Evolutionary conservation across 176 grass and related monocot genomes (phyloP), one percentile per base, ranked within the genome.

Genomic region (Oryza meyeriana): DNA sequence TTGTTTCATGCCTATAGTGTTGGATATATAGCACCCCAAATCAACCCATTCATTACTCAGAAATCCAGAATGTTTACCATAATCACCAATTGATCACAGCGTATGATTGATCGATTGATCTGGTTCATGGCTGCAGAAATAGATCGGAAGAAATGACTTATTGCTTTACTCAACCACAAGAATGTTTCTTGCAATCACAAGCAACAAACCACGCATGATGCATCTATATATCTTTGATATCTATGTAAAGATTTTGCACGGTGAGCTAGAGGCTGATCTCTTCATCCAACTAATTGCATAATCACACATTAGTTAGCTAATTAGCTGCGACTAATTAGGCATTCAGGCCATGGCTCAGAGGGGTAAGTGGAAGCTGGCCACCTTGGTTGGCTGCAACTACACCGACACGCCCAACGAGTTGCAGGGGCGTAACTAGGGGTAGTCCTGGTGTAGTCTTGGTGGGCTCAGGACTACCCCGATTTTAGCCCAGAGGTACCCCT

Each of bases 371-470:
- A 89, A 80, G 84, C 52, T 94, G 17, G 94, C 92, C 2, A 89
- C 84, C 8, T 63, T 97, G 88, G 94, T 97, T 1, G 92, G 92
- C 22, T 94, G 94, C 92, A 97, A 94, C 83, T 97, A 97, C 83
- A 74, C 42, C 10, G 88, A 88, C 63, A 92, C 85, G 26, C 59
- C 11, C 16, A 20, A 90, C 69, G 85, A 90, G n/a, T n/a, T n/a
- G n/a, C n/a, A n/a, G n/a, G n/a, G n/a, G n/a, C n/a, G n/a, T n/a
- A n/a, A n/a, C n/a, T n/a, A n/a, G n/a, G n/a, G n/a, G n/a, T n/a
- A n/a, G n/a, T n/a, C n/a, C n/a, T n/a, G n/a, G n/a, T n/a, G n/a
- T n/a, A n/a, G n/a, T n/a, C n/a, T n/a, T n/a, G n/a, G n/a, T n/a
- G n/a, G n/a, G n/a, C n/a, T n/a, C n/a, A n/a, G n/a, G n/a, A n/a